phyloP scores from a whole-genome alignment of 805 yeast species.

The Metschnikowia drakensbergensis region DNA sequence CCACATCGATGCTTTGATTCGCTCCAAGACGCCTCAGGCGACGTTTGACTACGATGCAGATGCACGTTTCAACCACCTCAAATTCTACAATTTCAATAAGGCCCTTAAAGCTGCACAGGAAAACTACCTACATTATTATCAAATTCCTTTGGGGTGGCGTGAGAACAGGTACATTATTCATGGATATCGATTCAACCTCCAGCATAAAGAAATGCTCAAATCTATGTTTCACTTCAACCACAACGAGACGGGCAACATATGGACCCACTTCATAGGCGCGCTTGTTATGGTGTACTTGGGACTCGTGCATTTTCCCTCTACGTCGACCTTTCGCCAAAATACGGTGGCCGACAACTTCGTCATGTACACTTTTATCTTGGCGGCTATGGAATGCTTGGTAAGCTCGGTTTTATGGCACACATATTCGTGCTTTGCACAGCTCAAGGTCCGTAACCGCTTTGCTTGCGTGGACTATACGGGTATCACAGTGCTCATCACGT shows the following conservation, averaged over 20 bases:
- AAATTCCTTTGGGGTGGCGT: constrained; percentile 88
- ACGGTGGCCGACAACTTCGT: constrained; percentile 47
- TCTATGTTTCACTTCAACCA: constrained; percentile 62
- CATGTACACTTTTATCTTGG: constrained; percentile 60
- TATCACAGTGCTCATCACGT: constrained; percentile 83
- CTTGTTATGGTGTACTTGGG: constrained; percentile 53
- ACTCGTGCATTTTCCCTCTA: constrained; percentile 58
- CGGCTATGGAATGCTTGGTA: constrained; percentile 71
- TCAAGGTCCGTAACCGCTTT: constrained; percentile 61
- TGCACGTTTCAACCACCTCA: constrained; percentile 31
- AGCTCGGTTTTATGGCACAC: constrained; percentile 92
- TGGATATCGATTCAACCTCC: constrained; percentile 80
- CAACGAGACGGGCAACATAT: constrained; percentile 87
- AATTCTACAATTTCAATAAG: constrained; percentile 37
- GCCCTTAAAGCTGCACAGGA: constrained; percentile 30
- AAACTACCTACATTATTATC: constrained; percentile 62
- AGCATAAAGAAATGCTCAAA: constrained; percentile 54
- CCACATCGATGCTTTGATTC: constrained; percentile 37
- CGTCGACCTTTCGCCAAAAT: constrained; percentile 44
- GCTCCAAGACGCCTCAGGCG: constrained; percentile 29
- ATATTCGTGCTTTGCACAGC: constrained; percentile 69
- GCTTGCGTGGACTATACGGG: constrained; percentile 97
- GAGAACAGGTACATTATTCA: constrained; percentile 80
- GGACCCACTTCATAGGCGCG: constrained; percentile 85
- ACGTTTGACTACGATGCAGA: constrained; percentile 26